Conservation (phyloP, 2,329 filamentous ascomycete species). For the Emmonsia crescens region DNA sequence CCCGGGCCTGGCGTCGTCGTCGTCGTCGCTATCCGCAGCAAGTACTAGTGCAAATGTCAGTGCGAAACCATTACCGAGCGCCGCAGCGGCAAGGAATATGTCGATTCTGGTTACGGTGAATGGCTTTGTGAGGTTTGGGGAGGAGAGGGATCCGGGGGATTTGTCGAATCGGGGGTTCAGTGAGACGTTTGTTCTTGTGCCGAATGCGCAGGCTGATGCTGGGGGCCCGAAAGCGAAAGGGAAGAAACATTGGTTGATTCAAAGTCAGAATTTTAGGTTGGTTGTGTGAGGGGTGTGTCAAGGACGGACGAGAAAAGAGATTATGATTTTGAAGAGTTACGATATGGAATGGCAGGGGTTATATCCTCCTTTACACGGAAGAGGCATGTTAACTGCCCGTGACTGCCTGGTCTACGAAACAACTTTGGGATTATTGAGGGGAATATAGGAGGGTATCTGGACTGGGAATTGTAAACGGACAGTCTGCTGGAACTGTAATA, state of each 20-base stretch:
- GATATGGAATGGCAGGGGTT: no score
- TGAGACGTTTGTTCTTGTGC: slow-evolving; percentile 71
- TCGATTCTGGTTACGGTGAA: slow-evolving; percentile 63
- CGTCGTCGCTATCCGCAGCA: slow-evolving; percentile 25
- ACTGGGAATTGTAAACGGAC: not conserved
- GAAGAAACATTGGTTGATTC: slow-evolving; percentile 52
- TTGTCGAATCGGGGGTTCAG: slow-evolving; percentile 60
- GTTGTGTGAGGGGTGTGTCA: slow-evolving; percentile 28
- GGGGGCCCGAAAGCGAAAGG: slow-evolving; percentile 45
- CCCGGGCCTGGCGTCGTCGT: slow-evolving; percentile 31
- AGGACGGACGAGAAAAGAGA: not conserved
- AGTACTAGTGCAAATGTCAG: not conserved
- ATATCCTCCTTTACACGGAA: no score
- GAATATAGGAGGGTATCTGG: not conserved
- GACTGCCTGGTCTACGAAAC: not conserved
- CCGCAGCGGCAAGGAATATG: slow-evolving; percentile 45
- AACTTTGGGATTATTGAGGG: not conserved
- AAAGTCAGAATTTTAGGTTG: slow-evolving; percentile 60
- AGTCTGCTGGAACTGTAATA: not conserved
- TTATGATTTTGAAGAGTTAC: not conserved
- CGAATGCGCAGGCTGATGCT: slow-evolving; percentile 45
- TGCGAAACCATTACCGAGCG: slow-evolving; percentile 15
- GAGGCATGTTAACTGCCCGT: no score
- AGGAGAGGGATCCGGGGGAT: slow-evolving; percentile 40
- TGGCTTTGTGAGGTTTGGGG: slow-evolving; percentile 60